phyloP scores from a whole-genome alignment of 345 rosid genomes.

The Odontarrhena argentea region DNA sequence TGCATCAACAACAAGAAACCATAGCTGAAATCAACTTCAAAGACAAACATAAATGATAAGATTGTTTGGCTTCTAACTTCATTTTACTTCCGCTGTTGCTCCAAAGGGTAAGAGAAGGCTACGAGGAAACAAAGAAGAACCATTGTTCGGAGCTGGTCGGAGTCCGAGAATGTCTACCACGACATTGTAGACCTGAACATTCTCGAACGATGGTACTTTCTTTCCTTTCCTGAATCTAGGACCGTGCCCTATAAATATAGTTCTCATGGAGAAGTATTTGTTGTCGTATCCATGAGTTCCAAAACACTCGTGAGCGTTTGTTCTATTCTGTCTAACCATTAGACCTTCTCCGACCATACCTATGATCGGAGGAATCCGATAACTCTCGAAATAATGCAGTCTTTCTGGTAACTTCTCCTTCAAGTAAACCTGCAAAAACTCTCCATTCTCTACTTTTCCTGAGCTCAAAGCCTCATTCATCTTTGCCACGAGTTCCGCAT shows the following conservation, averaged over 20 bases:
- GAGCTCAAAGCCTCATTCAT: conserved; percentile 74
- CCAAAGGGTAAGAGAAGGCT: conserved; percentile 49
- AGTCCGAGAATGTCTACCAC: conserved; percentile 76
- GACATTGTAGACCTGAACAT: conserved; percentile 77
- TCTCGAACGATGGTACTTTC: conserved; percentile 92
- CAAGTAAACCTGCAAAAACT: conserved; percentile 62
- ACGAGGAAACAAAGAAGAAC: conserved; percentile 50
- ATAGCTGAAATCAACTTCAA: too few species aligned
- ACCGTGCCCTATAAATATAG: conserved; percentile 85
- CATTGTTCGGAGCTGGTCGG: conserved; percentile 74
- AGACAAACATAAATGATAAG: too few species aligned
- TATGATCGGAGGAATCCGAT: conserved; percentile 72
- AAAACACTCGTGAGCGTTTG: conserved; percentile 60
- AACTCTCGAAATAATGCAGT: conserved; percentile 69
- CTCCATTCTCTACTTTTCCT: conserved; percentile 72
- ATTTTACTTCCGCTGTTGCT: not conserved
- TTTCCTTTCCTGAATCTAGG: conserved; percentile 68
- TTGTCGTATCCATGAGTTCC: conserved; percentile 92
- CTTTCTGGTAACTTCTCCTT: conserved; percentile 77
- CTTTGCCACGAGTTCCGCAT: conserved; percentile 59
- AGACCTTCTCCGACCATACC: conserved; percentile 75
- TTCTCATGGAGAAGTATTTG: conserved; percentile 85
- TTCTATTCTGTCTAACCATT: conserved; percentile 66
- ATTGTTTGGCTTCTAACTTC: not conserved
- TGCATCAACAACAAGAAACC: too few species aligned